Percentiles rank a stretch among this genome's conserved stretches.
phyloP scores from a whole-genome alignment of 768 basidiomycete species.

The Mycena floridula region DNA sequence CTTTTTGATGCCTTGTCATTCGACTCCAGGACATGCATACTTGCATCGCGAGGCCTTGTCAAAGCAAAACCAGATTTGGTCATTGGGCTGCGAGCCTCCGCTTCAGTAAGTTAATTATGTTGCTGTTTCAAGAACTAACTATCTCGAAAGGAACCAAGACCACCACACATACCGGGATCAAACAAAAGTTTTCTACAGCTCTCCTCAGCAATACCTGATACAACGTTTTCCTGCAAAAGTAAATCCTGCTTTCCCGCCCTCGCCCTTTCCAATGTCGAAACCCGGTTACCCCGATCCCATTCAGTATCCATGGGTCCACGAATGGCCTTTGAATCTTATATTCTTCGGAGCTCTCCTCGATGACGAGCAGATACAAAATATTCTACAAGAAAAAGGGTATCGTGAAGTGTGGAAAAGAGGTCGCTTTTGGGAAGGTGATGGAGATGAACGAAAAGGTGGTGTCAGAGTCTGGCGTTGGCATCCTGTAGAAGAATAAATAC shows the following conservation, averaged over 20 bases:
- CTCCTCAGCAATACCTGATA: constrained; percentile 61
- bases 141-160: constrained; percentile 52
- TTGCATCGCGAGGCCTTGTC: constrained; percentile 68
- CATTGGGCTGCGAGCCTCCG: constrained; percentile 91
- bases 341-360: constrained; percentile 77
- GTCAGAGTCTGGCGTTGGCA: constrained; percentile 63
- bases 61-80: constrained; percentile 65
- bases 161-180: constrained; percentile 66
- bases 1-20: constrained; percentile 95
- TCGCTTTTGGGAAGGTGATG: constrained; percentile 74
- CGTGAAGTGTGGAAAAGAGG: constrained; percentile 56
- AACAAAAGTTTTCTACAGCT: constrained; percentile 72
- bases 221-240: constrained; percentile 63
- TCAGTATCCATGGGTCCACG: constrained; percentile 52
- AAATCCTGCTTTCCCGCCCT: constrained; percentile 58
- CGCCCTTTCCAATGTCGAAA: constrained; percentile 44
- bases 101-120: too few relatives aligned
- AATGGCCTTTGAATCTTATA: constrained; percentile 79
- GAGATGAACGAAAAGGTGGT: constrained; percentile 55
- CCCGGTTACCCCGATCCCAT: constrained; percentile 32
- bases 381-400: constrained; percentile 56
- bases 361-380: constrained; percentile 36
- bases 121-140: too few relatives aligned
- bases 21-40: constrained; percentile 87
- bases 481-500: not conserved